A percentile compares a stretch with the other conserved stretches of the same genome.
Conservation (phyloP, 768 basidiomycete genomes). For the Dentipellis sp. region DNA sequence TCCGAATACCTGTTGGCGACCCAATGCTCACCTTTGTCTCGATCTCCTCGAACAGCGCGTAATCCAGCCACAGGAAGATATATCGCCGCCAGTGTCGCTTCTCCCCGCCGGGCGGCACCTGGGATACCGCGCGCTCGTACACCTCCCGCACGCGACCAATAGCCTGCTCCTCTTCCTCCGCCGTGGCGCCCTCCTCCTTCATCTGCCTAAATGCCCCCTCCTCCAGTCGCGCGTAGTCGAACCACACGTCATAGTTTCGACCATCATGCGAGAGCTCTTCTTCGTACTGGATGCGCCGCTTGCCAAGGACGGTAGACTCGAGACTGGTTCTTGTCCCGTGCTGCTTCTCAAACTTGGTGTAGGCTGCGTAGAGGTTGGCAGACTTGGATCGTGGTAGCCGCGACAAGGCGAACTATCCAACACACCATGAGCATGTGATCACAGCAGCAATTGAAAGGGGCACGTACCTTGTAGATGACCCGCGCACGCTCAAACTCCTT, state of each 20-base stretch:
- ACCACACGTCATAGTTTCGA: constrained; percentile 96
- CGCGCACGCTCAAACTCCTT: constrained; percentile 97
- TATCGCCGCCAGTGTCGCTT: constrained; percentile 90
- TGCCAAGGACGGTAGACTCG: constrained; percentile 91
- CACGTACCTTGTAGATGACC: constrained; percentile 92
- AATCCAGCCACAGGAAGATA: constrained; percentile 90
- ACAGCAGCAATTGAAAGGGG: neutral
- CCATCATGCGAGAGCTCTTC: constrained; percentile 90
- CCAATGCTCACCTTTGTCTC: constrained; percentile 66
- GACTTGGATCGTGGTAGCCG: constrained; percentile 92
- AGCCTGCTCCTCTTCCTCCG: constrained; percentile 59
- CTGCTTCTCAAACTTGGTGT: constrained; percentile 98
- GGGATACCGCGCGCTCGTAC: constrained; percentile 91
- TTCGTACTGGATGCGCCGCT: constrained; percentile 97
- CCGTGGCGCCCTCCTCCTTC: constrained; percentile 62
- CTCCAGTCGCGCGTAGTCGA: constrained; percentile 90
- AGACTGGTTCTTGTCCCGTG: constrained; percentile 83
- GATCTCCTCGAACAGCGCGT: constrained; percentile 94
- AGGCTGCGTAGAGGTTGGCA: constrained; percentile 76
- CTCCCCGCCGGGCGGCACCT: constrained; percentile 89
- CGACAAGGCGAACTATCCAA: constrained; percentile 79
- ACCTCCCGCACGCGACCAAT: constrained; percentile 75
- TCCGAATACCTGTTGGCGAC: no score
- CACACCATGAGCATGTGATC: constrained; percentile 1
- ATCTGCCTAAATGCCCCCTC: constrained; percentile 78